phyloP scores from a whole-genome alignment of 208 protist genomes.

The Leishmania mexicana region DNA sequence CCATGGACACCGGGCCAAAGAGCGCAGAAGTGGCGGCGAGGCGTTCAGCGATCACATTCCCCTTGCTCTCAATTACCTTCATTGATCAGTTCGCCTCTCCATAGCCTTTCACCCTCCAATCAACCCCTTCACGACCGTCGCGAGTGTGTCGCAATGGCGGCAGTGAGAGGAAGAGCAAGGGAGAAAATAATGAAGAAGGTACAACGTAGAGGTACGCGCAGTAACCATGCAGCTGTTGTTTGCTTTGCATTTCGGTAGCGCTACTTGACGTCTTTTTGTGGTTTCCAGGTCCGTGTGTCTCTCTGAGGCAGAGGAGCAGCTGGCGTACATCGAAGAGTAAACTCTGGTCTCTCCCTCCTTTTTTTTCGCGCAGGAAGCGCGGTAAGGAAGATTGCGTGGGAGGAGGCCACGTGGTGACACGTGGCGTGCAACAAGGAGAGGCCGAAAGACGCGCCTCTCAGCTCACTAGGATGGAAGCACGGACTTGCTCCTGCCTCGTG shows the following conservation, averaged over 20 bases:
- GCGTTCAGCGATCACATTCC: background rate
- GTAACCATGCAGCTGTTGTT: background rate
- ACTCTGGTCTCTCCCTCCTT: background rate
- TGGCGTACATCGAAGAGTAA: conserved; percentile 2
- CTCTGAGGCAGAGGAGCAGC: background rate
- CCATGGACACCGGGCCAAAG: too few species aligned
- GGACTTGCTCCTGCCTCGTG: background rate
- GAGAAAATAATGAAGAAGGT: background rate
- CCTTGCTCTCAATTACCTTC: background rate
- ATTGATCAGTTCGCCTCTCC: background rate
- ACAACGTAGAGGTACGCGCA: background rate
- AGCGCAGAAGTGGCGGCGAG: background rate
- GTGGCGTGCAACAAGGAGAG: background rate
- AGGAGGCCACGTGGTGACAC: background rate
- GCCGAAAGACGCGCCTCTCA: background rate
- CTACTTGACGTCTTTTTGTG: background rate
- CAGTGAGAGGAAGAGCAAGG: background rate
- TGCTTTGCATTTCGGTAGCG: background rate
- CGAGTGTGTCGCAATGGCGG: too few species aligned
- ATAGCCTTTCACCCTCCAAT: background rate
- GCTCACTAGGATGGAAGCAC: background rate
- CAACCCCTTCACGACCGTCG: background rate
- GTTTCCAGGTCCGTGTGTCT: background rate
- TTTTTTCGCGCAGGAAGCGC: background rate
- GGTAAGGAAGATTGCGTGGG: background rate